Conservation (phyloP, 305 asterid genomes). For the Striga hermonthica region DNA sequence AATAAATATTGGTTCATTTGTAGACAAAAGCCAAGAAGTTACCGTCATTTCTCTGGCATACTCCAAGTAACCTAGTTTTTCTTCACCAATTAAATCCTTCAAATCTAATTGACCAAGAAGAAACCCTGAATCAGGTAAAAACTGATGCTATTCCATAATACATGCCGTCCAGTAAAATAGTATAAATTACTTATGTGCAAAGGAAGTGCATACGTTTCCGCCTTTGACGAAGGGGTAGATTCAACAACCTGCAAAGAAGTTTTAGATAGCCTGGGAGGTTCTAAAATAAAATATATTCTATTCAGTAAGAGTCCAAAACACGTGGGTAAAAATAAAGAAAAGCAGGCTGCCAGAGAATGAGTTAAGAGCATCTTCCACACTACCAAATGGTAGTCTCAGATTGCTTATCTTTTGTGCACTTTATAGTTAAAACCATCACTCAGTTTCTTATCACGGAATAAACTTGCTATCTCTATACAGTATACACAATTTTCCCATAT, state of each 20-base stretch:
- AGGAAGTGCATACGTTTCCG: conserved; percentile 56
- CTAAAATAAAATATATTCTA: conserved; percentile 11
- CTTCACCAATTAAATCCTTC: conserved; percentile 62
- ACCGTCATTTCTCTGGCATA: conserved; percentile 81
- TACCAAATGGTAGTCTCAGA: conserved; percentile 10
- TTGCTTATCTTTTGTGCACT: background rate
- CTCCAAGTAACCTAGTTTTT: conserved; percentile 72
- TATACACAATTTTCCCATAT: background rate
- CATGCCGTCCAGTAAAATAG: conserved; percentile 24
- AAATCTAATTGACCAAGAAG: conserved; percentile 45
- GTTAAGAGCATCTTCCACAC: conserved; percentile 12
- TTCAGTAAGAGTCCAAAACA: conserved; percentile 13
- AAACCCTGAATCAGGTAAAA: conserved; percentile 28
- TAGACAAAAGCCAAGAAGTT: conserved; percentile 29
- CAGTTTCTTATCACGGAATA: conserved; percentile 13
- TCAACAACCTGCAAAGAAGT: conserved; percentile 63
- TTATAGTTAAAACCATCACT: conserved; percentile 1
- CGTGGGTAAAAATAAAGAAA: conserved; percentile 10
- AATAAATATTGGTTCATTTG: conserved; percentile 16
- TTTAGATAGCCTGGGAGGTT: conserved; percentile 28
- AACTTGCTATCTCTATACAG: conserved; percentile 9
- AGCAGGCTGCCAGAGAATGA: conserved; percentile 17
- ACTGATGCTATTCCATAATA: conserved; percentile 11
- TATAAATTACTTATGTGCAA: conserved; percentile 21
- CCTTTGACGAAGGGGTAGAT: conserved; percentile 67